Conservation (phyloP, 306 rosid genomes). For the Cucumis melo region DNA sequence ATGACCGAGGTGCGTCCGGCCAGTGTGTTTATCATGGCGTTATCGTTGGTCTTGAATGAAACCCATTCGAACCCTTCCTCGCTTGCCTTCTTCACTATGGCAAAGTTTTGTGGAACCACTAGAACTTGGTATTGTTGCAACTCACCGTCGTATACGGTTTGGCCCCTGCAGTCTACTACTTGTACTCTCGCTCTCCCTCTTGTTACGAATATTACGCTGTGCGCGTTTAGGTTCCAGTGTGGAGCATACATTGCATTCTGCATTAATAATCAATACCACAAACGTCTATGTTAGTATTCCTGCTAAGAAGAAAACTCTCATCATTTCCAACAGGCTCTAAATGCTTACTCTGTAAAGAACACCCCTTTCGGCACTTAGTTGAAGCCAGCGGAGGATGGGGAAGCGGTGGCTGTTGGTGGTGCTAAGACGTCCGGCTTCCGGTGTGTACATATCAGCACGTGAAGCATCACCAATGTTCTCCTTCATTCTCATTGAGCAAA, state of each 20-base stretch:
- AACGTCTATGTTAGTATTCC: too few species aligned
- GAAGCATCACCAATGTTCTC: constrained; percentile 25
- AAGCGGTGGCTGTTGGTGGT: constrained; percentile 18
- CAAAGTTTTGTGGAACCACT: constrained; percentile 50
- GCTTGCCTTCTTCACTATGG: constrained; percentile 18
- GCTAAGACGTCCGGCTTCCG: constrained; percentile 24
- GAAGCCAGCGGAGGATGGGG: constrained; percentile 19
- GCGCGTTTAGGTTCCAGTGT: constrained; percentile 44
- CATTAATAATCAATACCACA: background rate
- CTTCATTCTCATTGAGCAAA: constrained; percentile 14
- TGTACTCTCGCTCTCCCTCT: constrained; percentile 40
- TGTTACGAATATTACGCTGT: constrained; percentile 25
- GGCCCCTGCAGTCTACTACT: constrained; percentile 40
- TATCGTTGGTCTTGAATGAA: constrained; percentile 42
- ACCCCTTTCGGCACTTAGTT: constrained; percentile 30
- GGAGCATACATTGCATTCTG: constrained; percentile 46
- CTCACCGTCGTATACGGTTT: constrained; percentile 21
- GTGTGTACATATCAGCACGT: constrained; percentile 25
- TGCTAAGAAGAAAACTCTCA: too few species aligned
- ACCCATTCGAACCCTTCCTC: constrained; percentile 30
- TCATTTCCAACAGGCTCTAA: background rate
- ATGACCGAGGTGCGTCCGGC: constrained; percentile 24
- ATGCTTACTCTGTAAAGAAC: constrained; percentile 18
- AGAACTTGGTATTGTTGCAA: constrained; percentile 24
- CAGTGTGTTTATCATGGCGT: constrained; percentile 20